phyloP scores from a whole-genome alignment of 2,329 filamentous ascomycete species.

The Dactylellina haptotyla region DNA sequence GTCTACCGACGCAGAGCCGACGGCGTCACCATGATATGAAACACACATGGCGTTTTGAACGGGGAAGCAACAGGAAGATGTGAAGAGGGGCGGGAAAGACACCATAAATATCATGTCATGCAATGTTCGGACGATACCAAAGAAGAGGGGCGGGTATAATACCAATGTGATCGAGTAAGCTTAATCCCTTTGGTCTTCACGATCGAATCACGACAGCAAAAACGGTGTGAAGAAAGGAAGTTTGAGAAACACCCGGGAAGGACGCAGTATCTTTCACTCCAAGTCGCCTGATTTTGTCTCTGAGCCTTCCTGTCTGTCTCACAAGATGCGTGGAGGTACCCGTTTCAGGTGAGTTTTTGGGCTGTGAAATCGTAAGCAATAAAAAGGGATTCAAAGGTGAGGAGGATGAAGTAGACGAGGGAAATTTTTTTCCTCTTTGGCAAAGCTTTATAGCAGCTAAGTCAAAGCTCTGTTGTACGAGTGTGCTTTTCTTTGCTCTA shows the following conservation, averaged over 20 bases:
- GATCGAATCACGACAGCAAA: conserved; percentile 31
- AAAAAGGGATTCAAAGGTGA: conserved; percentile 30
- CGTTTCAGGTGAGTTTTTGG: conserved; percentile 20
- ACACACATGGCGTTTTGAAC: conserved; percentile 36
- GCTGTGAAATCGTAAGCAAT: conserved; percentile 40
- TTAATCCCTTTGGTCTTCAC: conserved; percentile 22
- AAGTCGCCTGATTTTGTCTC: conserved; percentile 27
- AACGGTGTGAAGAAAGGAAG: conserved; percentile 7
- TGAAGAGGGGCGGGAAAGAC: conserved; percentile 14
- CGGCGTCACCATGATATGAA: conserved; percentile 32
- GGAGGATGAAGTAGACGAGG: conserved; percentile 47
- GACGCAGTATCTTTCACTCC: conserved; percentile 12
- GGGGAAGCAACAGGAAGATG: neutral
- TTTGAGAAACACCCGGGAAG: conserved; percentile 25
- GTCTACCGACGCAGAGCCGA: neutral
- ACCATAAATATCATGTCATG: conserved; percentile 43
- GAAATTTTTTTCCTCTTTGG: conserved; percentile 51
- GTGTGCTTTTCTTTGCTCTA: conserved; percentile 44
- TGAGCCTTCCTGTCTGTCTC: conserved; percentile 41
- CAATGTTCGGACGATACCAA: conserved; percentile 53
- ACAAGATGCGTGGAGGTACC: conserved; percentile 39
- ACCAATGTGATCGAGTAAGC: conserved; percentile 48
- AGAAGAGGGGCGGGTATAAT: conserved; percentile 53
- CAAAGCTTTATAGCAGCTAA: conserved; percentile 54
- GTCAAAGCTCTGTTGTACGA: conserved; percentile 44